Percentiles rank a stretch among this genome's conserved stretches.
Conservation (phyloP, 768 basidiomycete genomes). For the Boletus fagicola region DNA sequence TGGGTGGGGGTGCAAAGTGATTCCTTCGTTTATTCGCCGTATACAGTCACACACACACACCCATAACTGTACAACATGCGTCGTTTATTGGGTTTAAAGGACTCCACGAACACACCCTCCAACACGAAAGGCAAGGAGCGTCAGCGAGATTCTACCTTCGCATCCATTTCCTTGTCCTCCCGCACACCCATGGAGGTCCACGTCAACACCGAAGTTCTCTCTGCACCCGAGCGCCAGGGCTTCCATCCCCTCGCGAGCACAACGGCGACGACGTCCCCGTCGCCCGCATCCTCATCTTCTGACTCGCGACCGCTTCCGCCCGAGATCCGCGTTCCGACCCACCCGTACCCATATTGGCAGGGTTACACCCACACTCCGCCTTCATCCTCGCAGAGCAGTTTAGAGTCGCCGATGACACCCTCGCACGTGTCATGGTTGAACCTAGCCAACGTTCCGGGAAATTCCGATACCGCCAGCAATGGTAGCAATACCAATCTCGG, state of each 20-base stretch:
- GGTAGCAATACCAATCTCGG: conserved; percentile 5
- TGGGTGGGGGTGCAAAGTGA: conserved; percentile 9
- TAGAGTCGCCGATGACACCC: conserved; percentile 36
- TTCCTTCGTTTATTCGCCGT: conserved; percentile 17
- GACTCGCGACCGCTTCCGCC: conserved; percentile 26
- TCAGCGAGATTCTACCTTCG: conserved; percentile 11
- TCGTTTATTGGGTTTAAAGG: conserved; percentile 32
- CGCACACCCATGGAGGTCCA: conserved; percentile 25
- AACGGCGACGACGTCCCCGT: conserved; percentile 12
- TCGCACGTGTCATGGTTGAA: conserved; percentile 41
- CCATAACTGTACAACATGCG: conserved; percentile 27
- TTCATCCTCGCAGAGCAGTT: conserved; percentile 32
- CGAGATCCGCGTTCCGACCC: conserved; percentile 33
- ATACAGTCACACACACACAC: conserved; percentile 12
- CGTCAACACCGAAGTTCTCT: conserved; percentile 31
- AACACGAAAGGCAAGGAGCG: conserved; percentile 28
- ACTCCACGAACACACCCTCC: conserved; percentile 11
- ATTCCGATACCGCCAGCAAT: conserved; percentile 4
- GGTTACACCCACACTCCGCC: conserved; percentile 29
- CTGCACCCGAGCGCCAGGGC: conserved; percentile 13
- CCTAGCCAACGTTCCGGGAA: conserved; percentile 10
- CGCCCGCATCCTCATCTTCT: conserved; percentile 24
- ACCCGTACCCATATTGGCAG: conserved; percentile 37
- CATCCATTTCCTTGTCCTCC: conserved; percentile 5
- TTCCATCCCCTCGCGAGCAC: conserved; percentile 24